Evolutionary conservation across 495 filamentous ascomycete species (phyloP), one percentile per base, ranked within the genome.

Genomic region (Staphylotrichum longicolle): DNA sequence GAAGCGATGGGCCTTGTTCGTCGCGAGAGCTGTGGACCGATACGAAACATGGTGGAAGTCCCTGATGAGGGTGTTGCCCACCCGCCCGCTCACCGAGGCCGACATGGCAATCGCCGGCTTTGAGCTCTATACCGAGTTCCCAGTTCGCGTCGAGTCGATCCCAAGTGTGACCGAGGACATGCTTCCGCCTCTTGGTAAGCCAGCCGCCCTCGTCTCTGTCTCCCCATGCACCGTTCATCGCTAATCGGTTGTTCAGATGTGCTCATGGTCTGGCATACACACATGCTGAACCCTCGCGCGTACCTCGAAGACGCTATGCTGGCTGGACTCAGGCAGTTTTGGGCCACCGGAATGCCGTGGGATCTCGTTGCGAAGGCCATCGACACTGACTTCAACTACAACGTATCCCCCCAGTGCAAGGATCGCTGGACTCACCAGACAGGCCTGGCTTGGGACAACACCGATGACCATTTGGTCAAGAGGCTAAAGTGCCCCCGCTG

Each of bases 261-360:
- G 3, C 73, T 96, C 48, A 91, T 96, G 90, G 90, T 95, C 1
- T 94, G 89, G 90, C 91, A 96, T 72, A 78, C 88, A 1, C 89
- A 91, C 65, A 86, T 92, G 85, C 82, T 96, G 4, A 95, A 93
- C 63, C 91, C 91, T 3, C 78, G 88, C 34, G 76, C 77, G 47
- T 96, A 86, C 68, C 81, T 91, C 3, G 91, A 96, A 65, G 91
- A 96, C 69, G 87, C 87, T 64, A 74, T 93, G 53, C 78, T 89
- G 20, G 75, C 79, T 33, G 84, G 82, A 0, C 74, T 86, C 42
- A 77, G 81, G 60, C 66, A 73, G 3, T 71, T 92, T 32, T 92
- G 89, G 85, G 72, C 67, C 6, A 79, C 82, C 3, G 85, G 85
- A 3, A 81, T 96, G 56, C 92, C 91, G 2, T 96, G 90, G 90